Base-by-base conservation (phyloP, 768 basidiomycete species). In the Naganishia onofrii region DNA sequence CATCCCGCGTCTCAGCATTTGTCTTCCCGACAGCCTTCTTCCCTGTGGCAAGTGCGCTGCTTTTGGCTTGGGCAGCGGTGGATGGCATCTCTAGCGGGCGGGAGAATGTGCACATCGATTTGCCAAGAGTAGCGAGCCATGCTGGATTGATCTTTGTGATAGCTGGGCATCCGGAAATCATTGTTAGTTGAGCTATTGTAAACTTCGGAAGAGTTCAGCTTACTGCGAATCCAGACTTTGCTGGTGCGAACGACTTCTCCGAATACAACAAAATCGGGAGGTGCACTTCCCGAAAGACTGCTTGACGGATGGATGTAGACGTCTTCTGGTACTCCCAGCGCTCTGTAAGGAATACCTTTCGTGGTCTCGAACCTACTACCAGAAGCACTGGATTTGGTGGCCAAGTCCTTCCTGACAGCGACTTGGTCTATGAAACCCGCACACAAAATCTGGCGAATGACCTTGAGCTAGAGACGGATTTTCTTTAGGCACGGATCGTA, bases 381-480 rank as follows among this genome's bases (percentile, higher is more conserved):
- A 15, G 85, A 83, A 7, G 46, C 26, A 19, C 84, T 82, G 57
- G 84, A 82, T 71, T 86, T 87, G 54, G 88, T 85, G 17, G 88
- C 84, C 38, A 91, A 80, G 77, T 98, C 95, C 77, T 90, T 92
- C 31, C 96, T 88, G 17, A 94, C 85, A 9, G 96, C 96, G 17
- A 97, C 88, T 80, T 95, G 92, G 80, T 99, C 94, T 73, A 98
- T 91, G 82, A 96, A 97, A 19, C 88, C 91, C 12, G 95, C 89
- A 0, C 90, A 85, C 55, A 97, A 77, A 12, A 97, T 84, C 78
- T 98, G 96, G 48, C 91, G 86, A 13, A 99, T 84, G 21, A 91
- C 88, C 80, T 95, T 97, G 73, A 97, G 84, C 91, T 97, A 74
- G 13, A 38, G 31, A 36, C 17, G 10, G 28, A 12, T 28, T n/a